Evolutionary conservation across 2,329 filamentous ascomycete genomes (phyloP).

Genomic region (Trichoderma atroviride): DNA sequence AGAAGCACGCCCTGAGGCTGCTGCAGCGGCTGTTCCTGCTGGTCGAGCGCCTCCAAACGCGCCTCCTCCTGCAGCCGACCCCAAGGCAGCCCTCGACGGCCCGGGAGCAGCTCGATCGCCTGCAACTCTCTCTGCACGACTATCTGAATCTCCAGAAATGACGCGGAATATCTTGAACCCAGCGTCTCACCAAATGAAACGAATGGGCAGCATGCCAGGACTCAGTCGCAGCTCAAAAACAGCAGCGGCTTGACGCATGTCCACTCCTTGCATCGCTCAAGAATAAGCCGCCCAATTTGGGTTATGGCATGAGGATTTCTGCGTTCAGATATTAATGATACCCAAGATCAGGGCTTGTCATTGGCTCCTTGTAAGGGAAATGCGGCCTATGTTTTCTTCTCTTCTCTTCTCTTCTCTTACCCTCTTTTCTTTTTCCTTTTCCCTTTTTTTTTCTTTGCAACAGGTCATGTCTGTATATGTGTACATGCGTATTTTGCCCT

Average conservation of each 20-base stretch:
- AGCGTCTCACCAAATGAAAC: conserved; percentile 40
- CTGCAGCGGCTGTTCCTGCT: conserved; percentile 21
- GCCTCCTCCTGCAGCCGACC: conserved; percentile 29
- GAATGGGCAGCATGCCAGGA: conserved; percentile 38
- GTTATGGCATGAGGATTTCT: conserved; percentile 29
- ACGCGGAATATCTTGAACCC: conserved; percentile 43
- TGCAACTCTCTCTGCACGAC: conserved; percentile 33
- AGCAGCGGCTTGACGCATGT: conserved; percentile 37
- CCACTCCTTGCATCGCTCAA: conserved; percentile 10
- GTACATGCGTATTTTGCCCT: conserved; percentile 13
- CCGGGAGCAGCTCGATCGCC: conserved; percentile 35
- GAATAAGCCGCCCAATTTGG: not conserved
- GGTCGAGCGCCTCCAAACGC: conserved; percentile 33
- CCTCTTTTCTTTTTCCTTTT: not conserved
- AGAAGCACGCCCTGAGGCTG: conserved; percentile 28
- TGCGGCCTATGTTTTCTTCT: conserved; percentile 27
- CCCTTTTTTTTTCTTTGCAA: conserved; percentile 23
- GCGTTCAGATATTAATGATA: conserved; percentile 44
- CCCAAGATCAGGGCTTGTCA: conserved; percentile 36
- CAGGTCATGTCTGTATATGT: not conserved
- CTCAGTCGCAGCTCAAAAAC: conserved; percentile 41
- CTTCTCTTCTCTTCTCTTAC: not conserved
- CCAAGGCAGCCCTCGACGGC: conserved; percentile 34
- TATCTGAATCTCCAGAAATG: conserved; percentile 50
- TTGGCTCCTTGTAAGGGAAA: conserved; percentile 32